Evolutionary conservation across 257 asterid species (phyloP).

Genomic region (Salvia hispanica): DNA sequence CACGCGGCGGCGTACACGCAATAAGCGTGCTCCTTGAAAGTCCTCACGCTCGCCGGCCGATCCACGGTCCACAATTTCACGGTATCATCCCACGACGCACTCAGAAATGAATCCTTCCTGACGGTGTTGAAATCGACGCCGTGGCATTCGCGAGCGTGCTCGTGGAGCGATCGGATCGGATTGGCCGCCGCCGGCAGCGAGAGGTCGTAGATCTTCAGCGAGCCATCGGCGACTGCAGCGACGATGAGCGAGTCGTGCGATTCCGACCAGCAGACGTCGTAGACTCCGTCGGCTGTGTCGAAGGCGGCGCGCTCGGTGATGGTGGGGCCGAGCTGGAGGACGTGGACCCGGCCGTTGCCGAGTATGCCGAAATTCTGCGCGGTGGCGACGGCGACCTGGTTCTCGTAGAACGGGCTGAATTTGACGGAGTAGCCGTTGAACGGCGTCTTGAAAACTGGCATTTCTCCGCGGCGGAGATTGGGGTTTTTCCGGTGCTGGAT

Average conservation of each 20-base stretch:
- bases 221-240: constrained; percentile 91
- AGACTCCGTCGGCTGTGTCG: constrained; percentile 96
- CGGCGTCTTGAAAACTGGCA: constrained; percentile 83
- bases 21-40: constrained; percentile 94
- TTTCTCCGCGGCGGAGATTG: constrained; percentile 42
- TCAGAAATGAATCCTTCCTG: constrained; percentile 82
- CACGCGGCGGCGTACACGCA: constrained; percentile 89
- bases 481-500: constrained; percentile 20
- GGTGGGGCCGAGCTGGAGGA: constrained; percentile 70
- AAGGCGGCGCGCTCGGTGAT: constrained; percentile 69
- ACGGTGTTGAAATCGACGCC: constrained; percentile 84
- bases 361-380: constrained; percentile 94
- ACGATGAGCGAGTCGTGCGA: constrained; percentile 88
- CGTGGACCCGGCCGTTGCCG: constrained; percentile 96
- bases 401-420: constrained; percentile 93
- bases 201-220: constrained; percentile 82
- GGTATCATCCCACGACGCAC: constrained; percentile 95
- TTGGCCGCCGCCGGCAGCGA: constrained; percentile 75
- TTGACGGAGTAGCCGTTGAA: constrained; percentile 92
- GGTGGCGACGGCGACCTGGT: constrained; percentile 85
- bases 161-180: constrained; percentile 87
- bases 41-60: constrained; percentile 83
- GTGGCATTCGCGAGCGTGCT: constrained; percentile 91
- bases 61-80: constrained; percentile 95
- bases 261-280: constrained; percentile 95